phyloP scores from a whole-genome alignment of 2,329 filamentous ascomycete species.

The Aspergillus quadrilineatus region DNA sequence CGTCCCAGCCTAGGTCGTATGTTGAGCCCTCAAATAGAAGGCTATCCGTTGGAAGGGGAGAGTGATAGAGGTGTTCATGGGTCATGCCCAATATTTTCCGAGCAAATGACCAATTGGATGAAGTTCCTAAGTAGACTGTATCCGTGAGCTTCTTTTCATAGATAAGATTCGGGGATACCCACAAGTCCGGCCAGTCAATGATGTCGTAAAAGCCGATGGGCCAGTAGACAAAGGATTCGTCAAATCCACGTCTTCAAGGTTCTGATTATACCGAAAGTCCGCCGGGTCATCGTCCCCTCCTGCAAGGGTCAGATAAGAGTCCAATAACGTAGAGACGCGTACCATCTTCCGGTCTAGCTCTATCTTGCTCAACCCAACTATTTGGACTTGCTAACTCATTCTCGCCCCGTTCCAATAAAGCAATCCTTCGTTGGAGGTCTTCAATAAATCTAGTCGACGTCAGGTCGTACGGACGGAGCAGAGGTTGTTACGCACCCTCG shows the following conservation, averaged over 20 bases:
- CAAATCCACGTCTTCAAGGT: slow-evolving; percentile 34
- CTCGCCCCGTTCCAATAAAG: slow-evolving; percentile 21
- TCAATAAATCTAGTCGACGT: slow-evolving; percentile 32
- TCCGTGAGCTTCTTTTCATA: not conserved
- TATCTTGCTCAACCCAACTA: slow-evolving; percentile 18
- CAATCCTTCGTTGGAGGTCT: slow-evolving; percentile 36
- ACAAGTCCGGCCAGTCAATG: slow-evolving; percentile 45
- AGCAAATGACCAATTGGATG: slow-evolving; percentile 58
- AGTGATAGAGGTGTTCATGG: slow-evolving; percentile 48
- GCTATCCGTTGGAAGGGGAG: slow-evolving; percentile 44
- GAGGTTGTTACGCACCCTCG: slow-evolving; percentile 38
- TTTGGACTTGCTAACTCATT: slow-evolving; percentile 19
- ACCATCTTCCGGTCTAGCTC: slow-evolving; percentile 21
- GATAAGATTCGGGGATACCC: slow-evolving; percentile 20
- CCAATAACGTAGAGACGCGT: slow-evolving; percentile 1
- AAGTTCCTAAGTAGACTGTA: slow-evolving; percentile 54
- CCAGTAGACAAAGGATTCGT: slow-evolving; percentile 46
- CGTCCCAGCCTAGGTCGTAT: slow-evolving; percentile 56
- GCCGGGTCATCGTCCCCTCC: slow-evolving; percentile 17
- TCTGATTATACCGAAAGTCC: slow-evolving; percentile 16
- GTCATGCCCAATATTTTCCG: slow-evolving; percentile 51
- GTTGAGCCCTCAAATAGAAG: slow-evolving; percentile 53
- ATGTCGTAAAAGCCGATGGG: slow-evolving; percentile 45
- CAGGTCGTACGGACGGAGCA: not conserved
- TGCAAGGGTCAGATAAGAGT: slow-evolving; percentile 8